Conservation (phyloP, 371 early-diverging fungal genomes). For the Apophysomyces ossiformis region DNA sequence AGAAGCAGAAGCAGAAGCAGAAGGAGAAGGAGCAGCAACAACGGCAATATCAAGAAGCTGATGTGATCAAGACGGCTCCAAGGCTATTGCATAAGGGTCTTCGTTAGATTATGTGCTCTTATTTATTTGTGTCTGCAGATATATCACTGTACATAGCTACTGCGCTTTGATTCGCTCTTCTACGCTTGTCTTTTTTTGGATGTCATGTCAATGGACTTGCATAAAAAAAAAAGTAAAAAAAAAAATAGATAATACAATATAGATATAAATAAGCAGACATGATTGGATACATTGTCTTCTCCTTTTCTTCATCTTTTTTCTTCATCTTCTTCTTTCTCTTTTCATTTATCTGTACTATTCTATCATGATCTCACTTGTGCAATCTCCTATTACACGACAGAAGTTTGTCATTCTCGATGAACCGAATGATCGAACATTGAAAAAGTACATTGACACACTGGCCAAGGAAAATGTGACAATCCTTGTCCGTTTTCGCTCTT, state of each 20-base stretch:
- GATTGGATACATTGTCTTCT: not conserved
- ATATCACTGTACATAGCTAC: slow-evolving; percentile 3
- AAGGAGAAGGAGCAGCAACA: slow-evolving; percentile 8
- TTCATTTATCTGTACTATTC: slow-evolving; percentile 4
- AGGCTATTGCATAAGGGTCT: slow-evolving; percentile 15
- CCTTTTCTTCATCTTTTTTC: slow-evolving; percentile 10
- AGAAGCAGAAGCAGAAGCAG: too few species aligned
- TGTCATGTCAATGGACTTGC: not conserved
- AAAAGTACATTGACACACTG: slow-evolving; percentile 49
- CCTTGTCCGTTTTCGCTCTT: slow-evolving; percentile 64
- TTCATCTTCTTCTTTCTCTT: slow-evolving; percentile 7
- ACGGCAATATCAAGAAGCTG: too few species aligned
- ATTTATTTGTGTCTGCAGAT: not conserved
- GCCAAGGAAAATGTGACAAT: slow-evolving; percentile 53
- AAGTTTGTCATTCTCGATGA: slow-evolving; percentile 70
- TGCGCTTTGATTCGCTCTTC: not conserved
- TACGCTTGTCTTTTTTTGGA: not conserved
- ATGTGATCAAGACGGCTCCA: not conserved
- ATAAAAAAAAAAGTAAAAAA: too few species aligned
- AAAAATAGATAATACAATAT: not conserved
- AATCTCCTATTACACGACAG: slow-evolving; percentile 31
- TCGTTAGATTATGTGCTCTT: slow-evolving; percentile 7
- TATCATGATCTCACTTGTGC: slow-evolving; percentile 30
- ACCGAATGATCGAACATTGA: slow-evolving; percentile 54
- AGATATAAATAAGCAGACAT: not conserved